These are phyloP conservation scores for Fusarium nanum DNA, from an alignment of 2,329 filamentous ascomycete species.

Conservation along the genomic window DNA sequence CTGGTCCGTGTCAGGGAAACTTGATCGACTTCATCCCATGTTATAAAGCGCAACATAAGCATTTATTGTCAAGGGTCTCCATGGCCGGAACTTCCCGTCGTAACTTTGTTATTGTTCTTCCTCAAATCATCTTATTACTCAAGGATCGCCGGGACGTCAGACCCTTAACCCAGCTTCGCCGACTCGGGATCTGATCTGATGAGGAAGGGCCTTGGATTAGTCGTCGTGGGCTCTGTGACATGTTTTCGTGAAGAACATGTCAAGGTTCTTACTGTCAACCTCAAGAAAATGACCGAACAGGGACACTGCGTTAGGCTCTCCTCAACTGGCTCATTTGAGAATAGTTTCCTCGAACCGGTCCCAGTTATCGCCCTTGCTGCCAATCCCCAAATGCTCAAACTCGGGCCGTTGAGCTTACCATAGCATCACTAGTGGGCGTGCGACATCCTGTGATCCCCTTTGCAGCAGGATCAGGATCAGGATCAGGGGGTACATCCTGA, in stretches of 20 bases:
- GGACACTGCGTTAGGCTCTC: slow-evolving; percentile 28
- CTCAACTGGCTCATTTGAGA: slow-evolving; percentile 28
- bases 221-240: slow-evolving; percentile 19
- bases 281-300: slow-evolving; percentile 15
- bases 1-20: slow-evolving; percentile 41
- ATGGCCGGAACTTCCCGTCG: slow-evolving; percentile 39
- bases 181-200: slow-evolving; percentile 33
- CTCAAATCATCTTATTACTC: slow-evolving; percentile 39
- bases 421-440: slow-evolving; percentile 25
- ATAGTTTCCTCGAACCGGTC: slow-evolving; percentile 24
- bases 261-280: slow-evolving; percentile 21
- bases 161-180: slow-evolving; percentile 39
- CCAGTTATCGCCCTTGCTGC: slow-evolving; percentile 25
- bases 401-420: slow-evolving; percentile 36
- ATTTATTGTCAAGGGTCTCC: slow-evolving; percentile 25
- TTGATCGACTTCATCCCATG: slow-evolving; percentile 44
- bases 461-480: slow-evolving; percentile 33
- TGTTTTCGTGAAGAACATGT: slow-evolving; percentile 20
- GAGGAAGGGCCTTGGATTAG: slow-evolving; percentile 17
- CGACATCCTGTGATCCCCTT: slow-evolving; percentile 35
- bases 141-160: slow-evolving; percentile 42
- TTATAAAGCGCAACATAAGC: slow-evolving; percentile 37
- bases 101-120: slow-evolving; percentile 7
- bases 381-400: slow-evolving; percentile 27
- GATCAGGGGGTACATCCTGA: slow-evolving; percentile 28